Evolutionary conservation across 164 flowering plant species (phyloP), one percentile per base, ranked within the genome.

Genomic region (Liquidambar formosana): DNA sequence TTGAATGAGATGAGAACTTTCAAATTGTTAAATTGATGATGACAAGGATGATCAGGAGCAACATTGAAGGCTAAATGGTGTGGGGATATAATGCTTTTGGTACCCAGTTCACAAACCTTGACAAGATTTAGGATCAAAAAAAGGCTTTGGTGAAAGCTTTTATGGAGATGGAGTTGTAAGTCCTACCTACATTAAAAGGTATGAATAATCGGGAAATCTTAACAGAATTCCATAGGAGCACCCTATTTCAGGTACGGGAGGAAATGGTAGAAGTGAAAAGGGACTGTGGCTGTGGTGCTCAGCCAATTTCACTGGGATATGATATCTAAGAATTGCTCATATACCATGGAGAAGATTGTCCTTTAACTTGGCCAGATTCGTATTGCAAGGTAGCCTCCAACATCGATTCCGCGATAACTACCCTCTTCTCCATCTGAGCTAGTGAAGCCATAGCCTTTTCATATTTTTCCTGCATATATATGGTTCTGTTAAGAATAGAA

Each of bases 321-420:
- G 44, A 13, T 27, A 18, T 54, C 11, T 26, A 44, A 25, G 22
- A 28, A 59, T 33, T 47, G 61, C 22, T 27, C 4, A 52, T 21
- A 0, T 76, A 83, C 86, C 79, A 6, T 44, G 82, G 84, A 68
- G 84, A 78, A 51, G 77, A 61, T 8, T 49, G 65, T 60, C 76
- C 80, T 72, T 79, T 81, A 57, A 62, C 66, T 71, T 81, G 84
- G 52, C 83, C 83, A 58, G 87, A 79, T 76, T 83, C 77, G 63
- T 79, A 83, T 38, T 81, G 78, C 69, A 77, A 26, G 28, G 87
- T 83, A 57, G 87, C 87, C 70, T 81, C 84, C 73, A 81, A 73
- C 83, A 74, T 77, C 12, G 84, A 73, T 73, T 83, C 85, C 57
- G 87, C 84, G 77, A 79, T 74, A 14, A 79, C 82, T 5, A 72